Base-by-base conservation (phyloP, 1,139 yeast genomes). In the Hemisphaericaspora subhashii region DNA sequence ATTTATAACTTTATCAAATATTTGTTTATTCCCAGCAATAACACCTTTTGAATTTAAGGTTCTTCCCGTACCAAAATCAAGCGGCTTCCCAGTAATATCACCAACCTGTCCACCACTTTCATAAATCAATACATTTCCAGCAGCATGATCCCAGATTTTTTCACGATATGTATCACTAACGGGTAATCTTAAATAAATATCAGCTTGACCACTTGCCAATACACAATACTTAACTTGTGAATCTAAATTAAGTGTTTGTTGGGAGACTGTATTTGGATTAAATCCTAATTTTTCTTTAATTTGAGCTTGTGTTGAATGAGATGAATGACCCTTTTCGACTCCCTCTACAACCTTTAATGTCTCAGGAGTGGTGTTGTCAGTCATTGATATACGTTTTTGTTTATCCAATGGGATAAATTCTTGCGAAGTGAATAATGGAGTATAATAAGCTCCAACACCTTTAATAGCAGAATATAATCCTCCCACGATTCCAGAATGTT, bases 101-200 rank as follows among this genome's bases (percentile, higher is more conserved):
- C 94, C 81, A 20, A 92, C 98, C 38, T 69, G 62, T 7, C 98
- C 98, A 33, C 98, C 98, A 51, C 95, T 86, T 62, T 94, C 98
- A 26, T 78, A 73, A 31, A 94, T 81, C 48, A 92, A 75, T 10
- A 90, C 72, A 52, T 86, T 84, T 5, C 98, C 99, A 2, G 97
- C 95, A 17, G 98, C 98, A 60, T 92, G 99, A 62, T 92, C 99
- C 98, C 98, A 92, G 44, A 92, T 89, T 65, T 94, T 92, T 59
- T 92, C 99, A 54, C 87, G 78, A 60, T 90, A 92, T 3, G 76
- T 65, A 37, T 79, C 74, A 48, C 77, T 81, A 35, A 83, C 79
- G 10, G 99, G 98, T 43, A 94, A 68, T 51, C 99, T 81, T 47
- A 92, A 72, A 53, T 94, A 92, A 18, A 90, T 78, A 55, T 92